Base-by-base conservation (phyloP, 2,329 filamentous ascomycete genomes). In the Aspergillus uvarum region DNA sequence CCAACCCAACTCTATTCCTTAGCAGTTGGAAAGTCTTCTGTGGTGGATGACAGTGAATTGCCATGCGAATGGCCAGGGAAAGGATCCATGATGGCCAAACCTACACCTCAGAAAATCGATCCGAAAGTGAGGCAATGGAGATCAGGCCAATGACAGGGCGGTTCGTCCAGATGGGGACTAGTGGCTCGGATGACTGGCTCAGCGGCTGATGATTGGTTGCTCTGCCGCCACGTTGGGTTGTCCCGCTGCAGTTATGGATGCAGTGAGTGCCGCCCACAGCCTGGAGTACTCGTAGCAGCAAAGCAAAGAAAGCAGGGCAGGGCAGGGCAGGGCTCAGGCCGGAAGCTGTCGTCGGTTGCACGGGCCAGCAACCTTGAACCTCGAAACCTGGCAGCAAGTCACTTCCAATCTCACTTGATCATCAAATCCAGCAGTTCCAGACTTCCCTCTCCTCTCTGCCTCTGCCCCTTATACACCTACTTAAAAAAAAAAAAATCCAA, bases 71-170 rank as follows among this genome's bases (percentile, higher is more conserved):
- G 11, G 22, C n/a, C 51, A 52, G 51, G 14, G n/a, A 52, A 52
- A 31, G 32, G 51, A 38, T 19, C 50, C 8, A 52, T 26, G 21
- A 21, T 31, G 31, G 50, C 14, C 29, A 51, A 21, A 24, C 16
- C 47, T 22, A 14, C 21, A 32, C 31, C 11, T 16, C 10, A 10
- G 26, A 29, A 10, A 29, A 16, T 19, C n/a, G 38, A 44, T 44
- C 44, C 21, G 32, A 63, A 65, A 71, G 69, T 71, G 69, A 71
- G 69, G 69, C 69, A 63, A 70, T 63, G 66, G 55, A 26, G 29
- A 48, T 47, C 35, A 32, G 56, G 44, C 67, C 68, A 69, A 67
- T 65, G 52, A 67, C 56, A 19, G 47, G 35, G 24, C 59, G 53
- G 59, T 61, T 63, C 58, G 51, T 53, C 61, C 50, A 47, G 47